A percentile compares a stretch with the other conserved stretches of the same genome.
Evolutionary conservation across 352 stramenopile genomes (phyloP).

Genomic region (Phytophthora palmivora): DNA sequence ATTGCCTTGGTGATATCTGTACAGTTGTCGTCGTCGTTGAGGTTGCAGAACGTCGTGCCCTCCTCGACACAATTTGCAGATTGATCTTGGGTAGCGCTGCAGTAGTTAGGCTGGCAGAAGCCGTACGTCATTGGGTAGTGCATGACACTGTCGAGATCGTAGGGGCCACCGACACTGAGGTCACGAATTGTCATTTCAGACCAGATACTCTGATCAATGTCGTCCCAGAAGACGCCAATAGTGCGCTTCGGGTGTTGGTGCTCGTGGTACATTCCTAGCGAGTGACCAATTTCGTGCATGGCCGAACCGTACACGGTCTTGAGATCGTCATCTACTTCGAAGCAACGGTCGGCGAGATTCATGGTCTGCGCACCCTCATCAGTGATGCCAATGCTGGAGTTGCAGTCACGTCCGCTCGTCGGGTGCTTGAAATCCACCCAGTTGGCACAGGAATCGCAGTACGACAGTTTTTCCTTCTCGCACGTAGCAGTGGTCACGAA

Average conservation of each 20-base stretch:
- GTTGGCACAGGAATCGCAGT: slow-evolving; percentile 73
- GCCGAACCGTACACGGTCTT: slow-evolving; percentile 79
- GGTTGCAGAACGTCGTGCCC: slow-evolving; percentile 71
- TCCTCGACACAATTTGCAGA: slow-evolving; percentile 54
- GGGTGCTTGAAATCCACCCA: slow-evolving; percentile 86
- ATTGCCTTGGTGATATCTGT: slow-evolving; percentile 61
- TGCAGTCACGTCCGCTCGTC: slow-evolving; percentile 71
- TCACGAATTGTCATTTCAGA: slow-evolving; percentile 76
- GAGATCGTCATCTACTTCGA: slow-evolving; percentile 74
- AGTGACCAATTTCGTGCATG: slow-evolving; percentile 88
- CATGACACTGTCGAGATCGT: slow-evolving; percentile 81
- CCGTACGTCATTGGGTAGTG: slow-evolving; percentile 82
- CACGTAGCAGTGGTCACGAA: slow-evolving; percentile 68
- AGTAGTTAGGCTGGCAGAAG: slow-evolving; percentile 75
- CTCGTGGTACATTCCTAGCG: slow-evolving; percentile 82
- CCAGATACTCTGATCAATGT: slow-evolving; percentile 78
- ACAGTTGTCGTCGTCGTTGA: slow-evolving; percentile 76
- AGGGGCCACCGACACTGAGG: slow-evolving; percentile 66
- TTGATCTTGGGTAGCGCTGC: slow-evolving; percentile 37
- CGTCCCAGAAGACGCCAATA: slow-evolving; percentile 79
- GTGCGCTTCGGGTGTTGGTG: slow-evolving; percentile 78
- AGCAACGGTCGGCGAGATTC: slow-evolving; percentile 80
- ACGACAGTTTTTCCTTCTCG: slow-evolving; percentile 48
- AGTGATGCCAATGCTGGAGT: slow-evolving; percentile 81
- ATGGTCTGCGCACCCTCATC: slow-evolving; percentile 67